A percentile compares a stretch with the other conserved stretches of the same genome.
These are phyloP conservation scores for Hansenula sp. DNA, from an alignment of 1,139 yeast species.

Conservation along the genomic window DNA sequence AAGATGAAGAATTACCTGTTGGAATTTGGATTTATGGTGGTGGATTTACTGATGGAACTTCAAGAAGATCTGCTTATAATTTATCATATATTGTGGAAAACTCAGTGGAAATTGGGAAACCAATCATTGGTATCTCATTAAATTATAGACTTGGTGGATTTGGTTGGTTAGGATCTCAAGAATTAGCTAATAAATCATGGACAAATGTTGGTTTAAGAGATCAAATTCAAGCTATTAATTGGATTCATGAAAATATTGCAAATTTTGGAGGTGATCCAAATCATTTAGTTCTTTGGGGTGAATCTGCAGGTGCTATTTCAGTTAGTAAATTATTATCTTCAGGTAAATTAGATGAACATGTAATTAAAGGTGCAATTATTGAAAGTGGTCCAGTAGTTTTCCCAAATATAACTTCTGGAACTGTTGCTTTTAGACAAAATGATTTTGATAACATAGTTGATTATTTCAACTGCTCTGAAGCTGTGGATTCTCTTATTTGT, in stretches of 20 bases:
- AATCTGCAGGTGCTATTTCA: conserved; percentile 34
- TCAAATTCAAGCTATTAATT: conserved; percentile 30
- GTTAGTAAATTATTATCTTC: conserved; percentile 25
- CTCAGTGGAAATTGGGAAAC: conserved; percentile 21
- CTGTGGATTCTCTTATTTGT: conserved; percentile 13
- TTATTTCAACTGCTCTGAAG: conserved; percentile 13
- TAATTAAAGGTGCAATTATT: conserved; percentile 27
- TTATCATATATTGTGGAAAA: conserved; percentile 22
- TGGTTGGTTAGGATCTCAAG: conserved; percentile 28
- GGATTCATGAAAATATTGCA: conserved; percentile 31
- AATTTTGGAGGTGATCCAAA: conserved; percentile 35
- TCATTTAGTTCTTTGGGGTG: conserved; percentile 32
- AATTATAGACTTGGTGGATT: conserved; percentile 31
- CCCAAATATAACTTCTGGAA: conserved; percentile 5
- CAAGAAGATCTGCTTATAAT: conserved; percentile 27
- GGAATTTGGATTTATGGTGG: conserved; percentile 35
- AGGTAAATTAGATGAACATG: conserved; percentile 20
- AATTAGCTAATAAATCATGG: conserved; percentile 15
- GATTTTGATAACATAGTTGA: conserved; percentile 11
- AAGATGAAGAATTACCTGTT: conserved; percentile 28
- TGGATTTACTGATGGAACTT: conserved; percentile 26
- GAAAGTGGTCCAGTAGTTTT: conserved; percentile 18
- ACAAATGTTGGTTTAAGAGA: conserved; percentile 30
- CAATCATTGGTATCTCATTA: conserved; percentile 30
- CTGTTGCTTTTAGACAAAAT: conserved; percentile 4